A percentile compares a stretch with the other conserved stretches of the same genome.
These are phyloP conservation scores for Corymbia citriodora DNA, from an alignment of 441 rosid genomes.

Conservation along the genomic window DNA sequence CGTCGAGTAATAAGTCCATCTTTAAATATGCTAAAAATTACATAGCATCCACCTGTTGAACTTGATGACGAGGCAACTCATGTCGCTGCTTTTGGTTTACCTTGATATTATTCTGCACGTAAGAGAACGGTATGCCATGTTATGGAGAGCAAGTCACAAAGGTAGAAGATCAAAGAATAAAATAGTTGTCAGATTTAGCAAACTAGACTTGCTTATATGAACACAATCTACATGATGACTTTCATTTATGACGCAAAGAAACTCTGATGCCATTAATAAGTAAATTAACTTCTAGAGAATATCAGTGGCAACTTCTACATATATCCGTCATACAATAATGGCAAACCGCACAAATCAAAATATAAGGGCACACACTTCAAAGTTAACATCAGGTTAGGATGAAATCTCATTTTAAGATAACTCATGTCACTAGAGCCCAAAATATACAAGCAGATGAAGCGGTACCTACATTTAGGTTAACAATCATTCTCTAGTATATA, in stretches of 20 bases:
- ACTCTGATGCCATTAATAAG: not conserved
- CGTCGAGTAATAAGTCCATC: not conserved
- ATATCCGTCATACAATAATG: not conserved
- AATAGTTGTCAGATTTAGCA: not conserved
- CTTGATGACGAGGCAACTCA: constrained; percentile 76
- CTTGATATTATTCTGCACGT: constrained; percentile 53
- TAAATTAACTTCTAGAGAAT: not conserved
- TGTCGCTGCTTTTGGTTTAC: constrained; percentile 59
- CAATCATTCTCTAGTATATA: not conserved
- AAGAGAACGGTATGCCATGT: not conserved
- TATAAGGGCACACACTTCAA: not conserved
- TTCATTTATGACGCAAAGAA: not conserved
- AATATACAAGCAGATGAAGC: not conserved
- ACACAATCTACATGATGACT: not conserved
- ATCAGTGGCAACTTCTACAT: not conserved
- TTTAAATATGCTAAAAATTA: not conserved
- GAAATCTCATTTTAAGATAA: not conserved
- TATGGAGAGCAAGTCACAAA: not conserved
- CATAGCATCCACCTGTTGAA: constrained; percentile 35
- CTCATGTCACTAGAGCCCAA: not conserved
- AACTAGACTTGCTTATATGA: not conserved
- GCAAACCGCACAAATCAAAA: not conserved
- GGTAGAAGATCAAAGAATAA: not conserved
- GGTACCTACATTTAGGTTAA: not conserved
- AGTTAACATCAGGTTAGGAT: not conserved